Conservation (phyloP, 1,284 basidiomycete species). For the Ganoderma lucidum region DNA sequence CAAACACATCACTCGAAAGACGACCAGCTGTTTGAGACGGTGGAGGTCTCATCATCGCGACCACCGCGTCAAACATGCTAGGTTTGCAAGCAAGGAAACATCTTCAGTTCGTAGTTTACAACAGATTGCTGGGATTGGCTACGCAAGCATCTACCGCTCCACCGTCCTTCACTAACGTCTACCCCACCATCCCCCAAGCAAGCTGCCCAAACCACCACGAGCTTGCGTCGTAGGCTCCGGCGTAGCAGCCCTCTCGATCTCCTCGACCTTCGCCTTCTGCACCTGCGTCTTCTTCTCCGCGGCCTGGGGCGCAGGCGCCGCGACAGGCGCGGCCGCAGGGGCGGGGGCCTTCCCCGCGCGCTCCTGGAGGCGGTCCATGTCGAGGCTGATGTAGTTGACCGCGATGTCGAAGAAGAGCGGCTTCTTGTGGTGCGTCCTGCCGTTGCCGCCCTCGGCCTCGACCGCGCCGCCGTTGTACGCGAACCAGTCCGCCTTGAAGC, state of each 20-base stretch:
- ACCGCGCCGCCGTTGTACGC: conserved; percentile 71
- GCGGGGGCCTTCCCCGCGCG: conserved; percentile 68
- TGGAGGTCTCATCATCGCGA: too few species aligned
- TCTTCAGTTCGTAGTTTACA: not conserved
- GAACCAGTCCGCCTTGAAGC: conserved; percentile 84
- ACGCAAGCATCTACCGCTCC: not conserved
- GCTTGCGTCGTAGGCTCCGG: conserved; percentile 47
- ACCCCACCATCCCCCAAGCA: conserved; percentile 68
- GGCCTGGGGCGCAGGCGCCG: conserved; percentile 32
- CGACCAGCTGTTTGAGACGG: not conserved
- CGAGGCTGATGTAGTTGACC: conserved; percentile 89
- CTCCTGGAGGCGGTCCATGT: conserved; percentile 79
- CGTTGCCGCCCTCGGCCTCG: conserved; percentile 50
- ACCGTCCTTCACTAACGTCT: conserved; percentile 37
- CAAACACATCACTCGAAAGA: not conserved
- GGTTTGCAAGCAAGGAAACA: not conserved
- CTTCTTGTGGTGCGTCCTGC: conserved; percentile 72
- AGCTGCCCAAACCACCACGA: conserved; percentile 49
- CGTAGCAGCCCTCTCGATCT: conserved; percentile 47
- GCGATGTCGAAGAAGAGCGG: conserved; percentile 93
- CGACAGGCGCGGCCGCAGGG: conserved; percentile 28
- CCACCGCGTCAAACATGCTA: not conserved
- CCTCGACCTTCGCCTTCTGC: conserved; percentile 46
- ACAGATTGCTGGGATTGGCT: not conserved
- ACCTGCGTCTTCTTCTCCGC: conserved; percentile 39